Conservation (phyloP, 306 rosid genomes). For the Trifolium pratense region DNA sequence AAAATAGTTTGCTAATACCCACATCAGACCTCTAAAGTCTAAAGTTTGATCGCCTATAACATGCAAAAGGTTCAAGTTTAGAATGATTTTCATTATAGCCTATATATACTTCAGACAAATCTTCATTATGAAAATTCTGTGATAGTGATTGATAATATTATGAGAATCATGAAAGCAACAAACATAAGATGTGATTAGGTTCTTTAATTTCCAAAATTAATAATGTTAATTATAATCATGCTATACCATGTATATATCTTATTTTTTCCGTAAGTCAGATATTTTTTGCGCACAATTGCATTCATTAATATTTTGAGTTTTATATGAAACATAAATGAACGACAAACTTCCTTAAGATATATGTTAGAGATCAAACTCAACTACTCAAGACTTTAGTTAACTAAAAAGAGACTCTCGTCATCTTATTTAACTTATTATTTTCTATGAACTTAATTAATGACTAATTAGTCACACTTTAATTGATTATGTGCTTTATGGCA, state of each 20-base stretch:
- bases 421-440: neutral
- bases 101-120: constrained; percentile 30
- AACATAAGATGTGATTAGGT: constrained; percentile 44
- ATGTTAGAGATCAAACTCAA: too few species aligned
- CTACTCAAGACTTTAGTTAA: too few species aligned
- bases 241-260: constrained; percentile 37
- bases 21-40: constrained; percentile 2
- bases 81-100: constrained; percentile 12
- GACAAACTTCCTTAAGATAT: too few species aligned
- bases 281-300: too few species aligned
- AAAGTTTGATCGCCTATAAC: constrained; percentile 11
- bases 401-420: too few species aligned
- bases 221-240: constrained; percentile 43
- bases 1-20: neutral
- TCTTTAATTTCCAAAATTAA: constrained; percentile 48
- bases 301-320: too few species aligned
- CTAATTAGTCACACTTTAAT: constrained; percentile 46
- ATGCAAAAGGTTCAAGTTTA: constrained; percentile 15
- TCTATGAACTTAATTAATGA: constrained; percentile 56
- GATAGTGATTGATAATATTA: constrained; percentile 43
- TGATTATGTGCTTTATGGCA: constrained; percentile 45
- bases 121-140: constrained; percentile 41
- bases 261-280: too few species aligned
- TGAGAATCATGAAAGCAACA: constrained; percentile 46
- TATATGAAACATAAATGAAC: too few species aligned